Conservation (phyloP, 176 grass and related monocot genomes). For the Eleusine coracana region DNA sequence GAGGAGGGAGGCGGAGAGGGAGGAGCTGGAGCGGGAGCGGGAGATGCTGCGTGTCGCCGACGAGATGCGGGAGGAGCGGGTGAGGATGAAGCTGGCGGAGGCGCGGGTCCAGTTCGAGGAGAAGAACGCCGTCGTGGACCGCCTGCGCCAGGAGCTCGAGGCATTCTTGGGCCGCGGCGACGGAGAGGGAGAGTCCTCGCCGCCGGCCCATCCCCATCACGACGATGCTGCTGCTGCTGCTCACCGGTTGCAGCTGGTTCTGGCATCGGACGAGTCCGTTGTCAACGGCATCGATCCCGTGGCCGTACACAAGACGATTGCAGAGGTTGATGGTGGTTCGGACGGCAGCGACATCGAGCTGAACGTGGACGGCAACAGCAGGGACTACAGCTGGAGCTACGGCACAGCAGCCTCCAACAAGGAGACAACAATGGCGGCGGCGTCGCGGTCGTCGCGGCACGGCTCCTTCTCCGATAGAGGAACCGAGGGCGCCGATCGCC, state of each 20-base stretch:
- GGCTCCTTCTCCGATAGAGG: constrained; percentile 25
- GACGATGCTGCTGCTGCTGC: background rate
- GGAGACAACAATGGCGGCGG: background rate
- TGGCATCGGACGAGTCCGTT: background rate
- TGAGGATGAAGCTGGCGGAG: constrained; percentile 86
- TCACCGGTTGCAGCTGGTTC: background rate
- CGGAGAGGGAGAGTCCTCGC: background rate
- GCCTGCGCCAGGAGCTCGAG: constrained; percentile 68
- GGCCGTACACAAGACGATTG: background rate
- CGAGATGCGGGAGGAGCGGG: constrained; percentile 83
- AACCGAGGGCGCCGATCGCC: constrained; percentile 4
- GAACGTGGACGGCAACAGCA: constrained; percentile 60
- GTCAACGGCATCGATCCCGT: constrained; percentile 21
- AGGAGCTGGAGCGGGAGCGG: constrained; percentile 69
- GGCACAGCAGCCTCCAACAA: constrained; percentile 24
- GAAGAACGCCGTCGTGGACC: constrained; percentile 75
- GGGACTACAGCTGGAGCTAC: constrained; percentile 56
- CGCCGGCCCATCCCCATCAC: background rate
- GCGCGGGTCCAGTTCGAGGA: constrained; percentile 88
- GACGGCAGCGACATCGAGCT: constrained; percentile 89
- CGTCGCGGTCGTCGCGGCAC: background rate
- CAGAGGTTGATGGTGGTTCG: constrained; percentile 18
- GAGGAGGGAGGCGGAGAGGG: constrained; percentile 51
- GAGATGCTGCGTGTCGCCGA: constrained; percentile 84
- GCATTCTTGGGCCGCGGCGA: constrained; percentile 46